phyloP scores from a whole-genome alignment of 192 early-diverging fungal species.

The Backusella mclennaniae region DNA sequence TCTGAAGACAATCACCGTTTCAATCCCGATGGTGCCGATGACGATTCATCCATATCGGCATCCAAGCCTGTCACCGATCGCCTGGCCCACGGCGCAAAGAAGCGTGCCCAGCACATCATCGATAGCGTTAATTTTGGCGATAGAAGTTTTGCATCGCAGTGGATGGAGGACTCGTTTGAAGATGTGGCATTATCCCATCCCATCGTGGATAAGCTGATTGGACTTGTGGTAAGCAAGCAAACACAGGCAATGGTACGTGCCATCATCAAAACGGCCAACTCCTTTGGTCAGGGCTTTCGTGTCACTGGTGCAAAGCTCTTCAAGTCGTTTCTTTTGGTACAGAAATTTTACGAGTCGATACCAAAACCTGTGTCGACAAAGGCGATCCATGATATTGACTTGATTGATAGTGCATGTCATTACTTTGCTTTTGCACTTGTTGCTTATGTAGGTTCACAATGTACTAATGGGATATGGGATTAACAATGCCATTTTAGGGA shows the following conservation, averaged over 20 bases:
- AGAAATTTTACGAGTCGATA: slow-evolving; percentile 46
- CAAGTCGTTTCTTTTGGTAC: slow-evolving; percentile 51
- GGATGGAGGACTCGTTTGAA: slow-evolving; percentile 40
- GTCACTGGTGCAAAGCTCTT: slow-evolving; percentile 51
- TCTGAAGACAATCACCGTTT: not conserved
- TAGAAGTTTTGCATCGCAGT: slow-evolving; percentile 27
- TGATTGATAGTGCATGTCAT: slow-evolving; percentile 45
- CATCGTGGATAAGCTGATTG: slow-evolving; percentile 27
- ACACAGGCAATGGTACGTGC: slow-evolving; percentile 47
- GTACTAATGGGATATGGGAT: too few species aligned
- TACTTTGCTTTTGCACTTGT: slow-evolving; percentile 58
- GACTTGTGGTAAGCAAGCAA: slow-evolving; percentile 41
- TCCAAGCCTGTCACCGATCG: not conserved
- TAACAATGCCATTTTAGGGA: slow-evolving; percentile 9
- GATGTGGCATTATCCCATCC: slow-evolving; percentile 36
- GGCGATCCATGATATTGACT: slow-evolving; percentile 20
- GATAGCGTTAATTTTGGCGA: slow-evolving; percentile 44
- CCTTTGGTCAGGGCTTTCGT: slow-evolving; percentile 61
- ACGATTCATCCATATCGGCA: not conserved
- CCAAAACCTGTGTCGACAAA: not conserved
- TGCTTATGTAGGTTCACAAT: slow-evolving; percentile 39
- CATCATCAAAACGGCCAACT: slow-evolving; percentile 40
- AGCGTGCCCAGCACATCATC: slow-evolving; percentile 33
- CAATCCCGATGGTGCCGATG: not conserved
- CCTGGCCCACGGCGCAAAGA: not conserved